Evolutionary conservation across 2,329 filamentous ascomycete species (phyloP), one percentile per base, ranked within the genome.

Genomic region (Penicillium sp.): DNA sequence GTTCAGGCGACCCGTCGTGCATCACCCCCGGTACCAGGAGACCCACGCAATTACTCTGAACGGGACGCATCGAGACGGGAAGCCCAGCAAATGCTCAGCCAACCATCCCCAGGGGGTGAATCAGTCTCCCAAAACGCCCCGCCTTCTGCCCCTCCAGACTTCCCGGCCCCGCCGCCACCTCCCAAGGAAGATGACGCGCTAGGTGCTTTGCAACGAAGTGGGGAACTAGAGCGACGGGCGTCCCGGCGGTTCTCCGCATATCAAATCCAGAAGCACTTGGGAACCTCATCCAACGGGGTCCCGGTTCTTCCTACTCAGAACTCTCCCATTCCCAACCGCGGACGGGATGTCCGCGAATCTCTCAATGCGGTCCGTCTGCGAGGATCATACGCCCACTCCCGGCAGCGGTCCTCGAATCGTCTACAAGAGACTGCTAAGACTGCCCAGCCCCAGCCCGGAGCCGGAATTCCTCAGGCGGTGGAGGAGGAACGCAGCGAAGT

Each of bases 181-280:
- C 90, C 92, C 52, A 90, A 90, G 67, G 88, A 92, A 67, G 90
- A 95, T 67, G 96, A 96, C 78, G 95, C 95, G 5, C 80, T 99
- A 52, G 92, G 92, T 49, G 92, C 93, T 50, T 77, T 99, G 63
- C 95, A 98, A 75, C 87, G 92, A 74, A 93, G 93, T 33, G 93
- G 93, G 21, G 93, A 97, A 64, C 79, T 99, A 50, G 95, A 99
- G 76, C 86, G 95, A 70, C 85, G 95, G 71, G 95, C 95, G 1
- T 99, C 95, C 14, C 85, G 93, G 65, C 84, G 95, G 69, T 99
- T 98, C 72, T 98, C 95, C 2, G 90, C 92, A 53, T 99, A 98
- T 72, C 95, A 99, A 70, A 96, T 99, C 65, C 91, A 92, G 46
- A 98, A 97, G 71, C 92, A 96, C 68, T 81, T 98, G 2, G 93